These are phyloP conservation scores for Crithidia expoeki DNA, from an alignment of 208 protist genomes.

Conservation along the genomic window DNA sequence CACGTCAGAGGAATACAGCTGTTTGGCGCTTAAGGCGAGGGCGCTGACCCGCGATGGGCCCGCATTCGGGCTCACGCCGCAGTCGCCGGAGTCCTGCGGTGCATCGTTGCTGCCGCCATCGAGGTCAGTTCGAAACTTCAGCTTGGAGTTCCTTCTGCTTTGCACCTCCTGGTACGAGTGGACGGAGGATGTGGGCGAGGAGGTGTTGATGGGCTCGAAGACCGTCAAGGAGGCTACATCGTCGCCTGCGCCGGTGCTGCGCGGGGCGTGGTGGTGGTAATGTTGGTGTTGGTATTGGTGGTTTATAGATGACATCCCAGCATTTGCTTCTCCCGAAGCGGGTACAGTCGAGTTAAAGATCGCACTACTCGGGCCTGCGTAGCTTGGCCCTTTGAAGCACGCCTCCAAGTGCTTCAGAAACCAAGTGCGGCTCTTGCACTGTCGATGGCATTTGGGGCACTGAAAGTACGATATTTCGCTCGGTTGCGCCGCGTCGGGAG, in stretches of 20 bases:
- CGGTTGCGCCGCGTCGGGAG: not conserved
- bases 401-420: slow-evolving; percentile 34
- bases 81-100: not conserved
- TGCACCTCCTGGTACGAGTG: slow-evolving; percentile 2
- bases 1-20: not conserved
- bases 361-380: not conserved
- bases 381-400: slow-evolving; percentile 17
- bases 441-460: slow-evolving; percentile 29
- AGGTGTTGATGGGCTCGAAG: slow-evolving; percentile 11
- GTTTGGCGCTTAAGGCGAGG: slow-evolving; percentile 19
- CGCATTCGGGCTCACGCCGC: not conserved
- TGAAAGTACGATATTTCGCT: slow-evolving; percentile 14
- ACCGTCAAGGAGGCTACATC: slow-evolving; percentile 1
- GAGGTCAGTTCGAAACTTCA: not conserved
- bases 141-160: slow-evolving; percentile 1
- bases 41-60: slow-evolving; percentile 7
- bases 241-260: slow-evolving; percentile 14
- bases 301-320: not conserved
- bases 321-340: slow-evolving; percentile 20
- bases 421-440: slow-evolving; percentile 35
- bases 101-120: not conserved
- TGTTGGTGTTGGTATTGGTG: slow-evolving; percentile 1
- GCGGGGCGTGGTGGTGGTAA: slow-evolving; percentile 6
- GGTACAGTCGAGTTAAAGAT: slow-evolving; percentile 2
- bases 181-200: slow-evolving; percentile 9